Base-by-base conservation (phyloP, 495 filamentous ascomycete species). In the Thermochaetoides thermophila region DNA sequence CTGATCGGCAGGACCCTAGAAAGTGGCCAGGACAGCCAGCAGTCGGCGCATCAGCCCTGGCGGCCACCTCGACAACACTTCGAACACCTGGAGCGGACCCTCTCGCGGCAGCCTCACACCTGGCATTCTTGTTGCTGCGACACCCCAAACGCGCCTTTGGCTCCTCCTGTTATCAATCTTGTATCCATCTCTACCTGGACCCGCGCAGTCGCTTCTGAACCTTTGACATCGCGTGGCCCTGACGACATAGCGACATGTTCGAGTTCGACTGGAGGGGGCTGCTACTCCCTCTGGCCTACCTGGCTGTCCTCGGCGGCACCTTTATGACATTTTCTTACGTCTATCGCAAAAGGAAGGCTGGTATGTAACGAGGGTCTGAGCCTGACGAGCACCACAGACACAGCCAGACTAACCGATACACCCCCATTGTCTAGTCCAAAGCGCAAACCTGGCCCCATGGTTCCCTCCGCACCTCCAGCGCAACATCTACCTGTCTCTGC, bases 341-440 rank as follows among this genome's bases (percentile, higher is more conserved):
- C 25, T 96, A 96, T 55, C 75, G 87, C 39, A 87, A 86, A 66
- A 76, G 87, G 58, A 91, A 93, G 77, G 74, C 81, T 40, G 59
- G 82, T 87, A 62, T 35, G 79, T 70, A 35, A 26, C 39, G 24
- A 23, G 13, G 25, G 27, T 24, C n/a, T 35, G 22, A 11, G 11
- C 11, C 21, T 24, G 6, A 24, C 6, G 21, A 24, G 6, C 6
- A 24, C 21, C 21, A 24, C 6, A 11, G 11, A 24, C 6, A 11
- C 21, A 24, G 11, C n/a, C 12, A 11, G 21, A 1, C 26, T 12
- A 15, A 9, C n/a, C 7, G 11, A 8, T 22, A 3, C n/a, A 12
- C 23, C 11, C 17, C 18, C 17, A 18, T 22, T 45, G 3, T 45
- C 40, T 39, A 83, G 80, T 65, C 40, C 73, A 82, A 60, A 76